Conservation (phyloP, 2,329 filamentous ascomycete species). For the Beauveria medogensis region DNA sequence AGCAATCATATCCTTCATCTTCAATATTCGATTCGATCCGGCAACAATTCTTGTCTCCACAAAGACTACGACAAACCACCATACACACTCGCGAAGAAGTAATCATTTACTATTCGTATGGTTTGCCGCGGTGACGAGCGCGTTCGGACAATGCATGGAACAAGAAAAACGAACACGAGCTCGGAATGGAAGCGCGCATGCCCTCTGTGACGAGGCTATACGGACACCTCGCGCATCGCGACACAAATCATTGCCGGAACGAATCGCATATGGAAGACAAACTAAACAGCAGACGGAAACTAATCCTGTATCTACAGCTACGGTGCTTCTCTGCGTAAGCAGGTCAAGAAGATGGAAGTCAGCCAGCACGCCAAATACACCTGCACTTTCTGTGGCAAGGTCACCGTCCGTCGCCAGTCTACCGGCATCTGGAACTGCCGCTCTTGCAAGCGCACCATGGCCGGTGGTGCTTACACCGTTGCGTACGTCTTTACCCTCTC, state of each 20-base stretch:
- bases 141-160: background rate
- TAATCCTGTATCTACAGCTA: slow-evolving; percentile 52
- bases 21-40: slow-evolving; percentile 10
- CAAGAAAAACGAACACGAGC: no score
- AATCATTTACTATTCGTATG: background rate
- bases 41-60: background rate
- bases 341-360: slow-evolving; percentile 97
- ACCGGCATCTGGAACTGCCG: slow-evolving; percentile 97
- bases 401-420: slow-evolving; percentile 80
- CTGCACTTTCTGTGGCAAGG: slow-evolving; percentile 99
- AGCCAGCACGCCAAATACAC: slow-evolving; percentile 95
- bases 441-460: slow-evolving; percentile 78
- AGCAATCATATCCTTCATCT: background rate
- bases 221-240: background rate
- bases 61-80: background rate
- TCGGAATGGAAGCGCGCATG: background rate
- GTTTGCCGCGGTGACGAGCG: background rate
- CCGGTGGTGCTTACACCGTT: slow-evolving; percentile 79
- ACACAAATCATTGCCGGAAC: background rate
- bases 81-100: background rate
- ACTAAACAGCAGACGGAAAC: slow-evolving; percentile 13
- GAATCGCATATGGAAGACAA: background rate
- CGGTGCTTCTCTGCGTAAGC: slow-evolving; percentile 98
- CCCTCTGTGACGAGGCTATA: background rate
- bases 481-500: slow-evolving; percentile 60